Evolutionary conservation across 2,329 filamentous ascomycete species (phyloP).

Genomic region (Mariannaea elegans): DNA sequence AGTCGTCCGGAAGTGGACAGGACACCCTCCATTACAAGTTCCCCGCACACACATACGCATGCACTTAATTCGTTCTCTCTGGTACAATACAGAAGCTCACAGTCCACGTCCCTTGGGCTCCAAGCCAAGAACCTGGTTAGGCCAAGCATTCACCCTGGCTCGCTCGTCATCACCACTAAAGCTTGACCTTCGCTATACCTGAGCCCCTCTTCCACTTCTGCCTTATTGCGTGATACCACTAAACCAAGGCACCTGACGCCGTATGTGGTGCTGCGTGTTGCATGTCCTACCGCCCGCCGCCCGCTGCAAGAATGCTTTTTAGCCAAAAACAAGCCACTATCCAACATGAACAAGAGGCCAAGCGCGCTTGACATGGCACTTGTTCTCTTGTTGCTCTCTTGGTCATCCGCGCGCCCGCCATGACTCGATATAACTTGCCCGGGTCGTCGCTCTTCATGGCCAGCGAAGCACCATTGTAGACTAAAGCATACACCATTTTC

Average conservation of each 20-base stretch:
- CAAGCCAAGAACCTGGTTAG: slow-evolving; percentile 5
- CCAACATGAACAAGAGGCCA: neutral
- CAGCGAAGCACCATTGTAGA: no score
- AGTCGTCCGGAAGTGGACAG: no score
- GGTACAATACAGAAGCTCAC: neutral
- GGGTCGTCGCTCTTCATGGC: neutral
- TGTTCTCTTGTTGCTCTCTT: slow-evolving; percentile 2
- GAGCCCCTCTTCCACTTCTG: neutral
- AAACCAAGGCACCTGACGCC: slow-evolving; percentile 7
- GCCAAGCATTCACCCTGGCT: slow-evolving; percentile 24
- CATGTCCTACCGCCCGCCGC: neutral
- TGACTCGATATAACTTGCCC: neutral
- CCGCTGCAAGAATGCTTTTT: neutral
- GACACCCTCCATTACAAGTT: neutral
- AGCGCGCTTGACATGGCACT: slow-evolving; percentile 5
- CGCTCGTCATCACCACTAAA: slow-evolving; percentile 31
- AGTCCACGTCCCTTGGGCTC: neutral
- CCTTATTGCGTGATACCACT: slow-evolving; percentile 2
- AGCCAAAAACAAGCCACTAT: slow-evolving; percentile 8
- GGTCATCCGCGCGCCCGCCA: neutral
- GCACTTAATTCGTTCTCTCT: neutral
- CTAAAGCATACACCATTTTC: no score
- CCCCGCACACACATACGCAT: neutral
- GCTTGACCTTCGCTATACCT: slow-evolving; percentile 20
- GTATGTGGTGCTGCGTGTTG: slow-evolving; percentile 3